Conservation (phyloP, 805 yeast species). For the Wickerhamomyces silvicola region DNA sequence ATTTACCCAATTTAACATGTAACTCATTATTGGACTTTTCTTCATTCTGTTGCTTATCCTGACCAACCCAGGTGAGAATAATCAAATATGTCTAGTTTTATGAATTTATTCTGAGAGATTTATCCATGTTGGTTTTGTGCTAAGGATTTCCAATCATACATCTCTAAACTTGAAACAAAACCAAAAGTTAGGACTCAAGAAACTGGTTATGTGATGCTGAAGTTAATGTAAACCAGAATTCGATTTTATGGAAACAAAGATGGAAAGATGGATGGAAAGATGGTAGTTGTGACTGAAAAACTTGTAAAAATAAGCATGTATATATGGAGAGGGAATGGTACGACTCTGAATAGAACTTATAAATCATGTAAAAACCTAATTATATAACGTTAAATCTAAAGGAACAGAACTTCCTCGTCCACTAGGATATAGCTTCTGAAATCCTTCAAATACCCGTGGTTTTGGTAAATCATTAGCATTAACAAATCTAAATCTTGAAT, state of each 20-base stretch:
- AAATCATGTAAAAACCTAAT: neutral
- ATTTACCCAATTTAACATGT: too few species aligned
- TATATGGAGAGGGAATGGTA: slow-evolving; percentile 13
- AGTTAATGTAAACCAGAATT: slow-evolving; percentile 84
- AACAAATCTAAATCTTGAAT: slow-evolving; percentile 22
- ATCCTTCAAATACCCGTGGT: slow-evolving; percentile 75
- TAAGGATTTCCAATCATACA: slow-evolving; percentile 65
- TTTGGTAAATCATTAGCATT: slow-evolving; percentile 70
- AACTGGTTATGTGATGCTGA: slow-evolving; percentile 90
- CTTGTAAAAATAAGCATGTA: neutral
- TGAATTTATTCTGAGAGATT: slow-evolving; percentile 63
- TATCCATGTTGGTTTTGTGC: slow-evolving; percentile 97
- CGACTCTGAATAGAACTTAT: neutral
- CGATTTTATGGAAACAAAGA: slow-evolving; percentile 87
- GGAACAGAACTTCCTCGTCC: slow-evolving; percentile 95
- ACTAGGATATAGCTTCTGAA: slow-evolving; percentile 81
- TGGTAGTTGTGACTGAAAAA: slow-evolving; percentile 38
- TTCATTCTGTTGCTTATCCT: slow-evolving; percentile 88
- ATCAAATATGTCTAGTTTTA: slow-evolving; percentile 61
- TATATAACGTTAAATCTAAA: slow-evolving; percentile 44
- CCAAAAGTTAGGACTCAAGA: slow-evolving; percentile 64
- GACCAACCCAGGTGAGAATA: slow-evolving; percentile 64
- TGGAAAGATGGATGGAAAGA: slow-evolving; percentile 93
- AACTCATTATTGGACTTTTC: slow-evolving; percentile 90
- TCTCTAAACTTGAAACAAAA: slow-evolving; percentile 37